Percentiles rank a stretch among this genome's conserved stretches.
phyloP scores from a whole-genome alignment of 306 rosid genomes.

The Fragaria vesca region DNA sequence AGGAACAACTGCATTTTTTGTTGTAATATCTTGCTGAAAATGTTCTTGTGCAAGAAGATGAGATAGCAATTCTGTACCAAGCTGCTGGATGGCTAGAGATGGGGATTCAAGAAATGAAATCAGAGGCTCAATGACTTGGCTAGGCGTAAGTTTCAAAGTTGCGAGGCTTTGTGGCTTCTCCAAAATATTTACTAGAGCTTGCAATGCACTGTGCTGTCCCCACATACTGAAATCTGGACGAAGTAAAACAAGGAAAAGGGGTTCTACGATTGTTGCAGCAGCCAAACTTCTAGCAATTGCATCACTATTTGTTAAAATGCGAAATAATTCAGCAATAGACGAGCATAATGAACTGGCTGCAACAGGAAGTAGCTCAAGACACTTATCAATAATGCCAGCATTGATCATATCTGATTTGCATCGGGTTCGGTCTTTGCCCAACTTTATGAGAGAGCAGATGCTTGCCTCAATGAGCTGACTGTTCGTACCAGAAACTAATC shows the following conservation, averaged over 20 bases:
- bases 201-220: constrained; percentile 99
- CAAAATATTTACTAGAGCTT: constrained; percentile 93
- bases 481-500: constrained; percentile 76
- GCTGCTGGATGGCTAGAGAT: constrained; percentile 94
- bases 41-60: constrained; percentile 97
- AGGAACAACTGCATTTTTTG: constrained; percentile 90
- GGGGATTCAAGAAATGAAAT: constrained; percentile 93
- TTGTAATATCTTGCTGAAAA: constrained; percentile 94
- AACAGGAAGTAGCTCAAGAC: constrained; percentile 71
- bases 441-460: constrained; percentile 72
- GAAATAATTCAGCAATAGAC: constrained; percentile 85
- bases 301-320: constrained; percentile 85
- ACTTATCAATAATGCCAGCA: constrained; percentile 73
- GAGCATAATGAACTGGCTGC: constrained; percentile 91
- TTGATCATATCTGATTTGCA: constrained; percentile 82
- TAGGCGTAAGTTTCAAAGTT: constrained; percentile 87
- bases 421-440: constrained; percentile 87
- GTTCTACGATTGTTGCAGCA: constrained; percentile 88
- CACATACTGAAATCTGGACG: constrained; percentile 81
- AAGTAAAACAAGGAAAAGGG: constrained; percentile 84
- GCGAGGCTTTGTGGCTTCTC: constrained; percentile 97
- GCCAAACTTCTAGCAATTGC: constrained; percentile 92
- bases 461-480: constrained; percentile 77
- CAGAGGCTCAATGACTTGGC: constrained; percentile 91
- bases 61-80: constrained; percentile 89